Base-by-base conservation (phyloP, 106 monocot genomes). In the Hemerocallis citrina region DNA sequence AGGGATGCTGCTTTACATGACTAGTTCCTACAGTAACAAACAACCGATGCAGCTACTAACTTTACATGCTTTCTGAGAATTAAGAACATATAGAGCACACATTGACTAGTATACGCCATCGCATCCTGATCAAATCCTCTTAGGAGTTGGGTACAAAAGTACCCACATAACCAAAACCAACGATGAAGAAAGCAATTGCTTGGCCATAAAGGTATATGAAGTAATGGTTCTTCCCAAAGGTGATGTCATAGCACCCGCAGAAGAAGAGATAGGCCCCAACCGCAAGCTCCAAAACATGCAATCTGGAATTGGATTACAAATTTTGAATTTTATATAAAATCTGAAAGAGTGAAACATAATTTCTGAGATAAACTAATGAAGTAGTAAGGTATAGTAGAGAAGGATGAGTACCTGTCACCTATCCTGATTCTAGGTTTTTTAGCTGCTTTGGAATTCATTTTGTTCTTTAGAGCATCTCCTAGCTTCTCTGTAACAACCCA, bases 401-500 rank as follows among this genome's bases (percentile, higher is more conserved):
- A n/a, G n/a, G 8, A 21, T 21, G 17, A 52, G 6, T 54, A 76
- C 76, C 65, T 64, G 9, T 76, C 76, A 10, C 70, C 76, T 7
- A 76, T 65, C 34, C 76, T 60, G 37, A 70, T 57, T 33, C 59
- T 23, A 7, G 33, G 52, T 60, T 70, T 70, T 60, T 33, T 70
- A 3, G 59, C 17, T 6, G 58, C 32, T 59, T 70, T 65, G 7
- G 59, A 13, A 6, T 41, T 37, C 0, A 13, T 23, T 51, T 76
- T 76, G 0, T 49, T 37, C 52, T 76, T 76, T 0, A 52, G 5
- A 21, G 65, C 43, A 44, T 76, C 76, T 28, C 76, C 76, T n/a
- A 70, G 59, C 27, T 76, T 76, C 34, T 76, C 76, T 6, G 76
- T 76, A 41, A 76, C 70, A 29, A 76, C 65, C 76, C 76, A 76